Base-by-base conservation (phyloP, 305 asterid genomes). In the Solanum hybrid region DNA sequence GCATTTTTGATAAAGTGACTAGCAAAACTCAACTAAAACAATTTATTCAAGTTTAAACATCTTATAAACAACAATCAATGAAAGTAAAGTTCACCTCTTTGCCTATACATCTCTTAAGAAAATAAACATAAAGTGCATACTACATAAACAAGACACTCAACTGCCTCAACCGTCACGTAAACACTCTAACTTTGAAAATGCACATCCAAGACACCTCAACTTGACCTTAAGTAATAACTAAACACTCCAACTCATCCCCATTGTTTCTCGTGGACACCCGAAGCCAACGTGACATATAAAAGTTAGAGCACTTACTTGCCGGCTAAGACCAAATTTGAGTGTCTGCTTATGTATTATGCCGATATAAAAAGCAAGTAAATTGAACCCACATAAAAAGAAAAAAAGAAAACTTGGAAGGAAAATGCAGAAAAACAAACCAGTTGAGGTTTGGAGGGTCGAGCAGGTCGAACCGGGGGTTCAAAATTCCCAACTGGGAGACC, bases 401-500 rank as follows among this genome's bases (percentile, higher is more conserved):
- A 51, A 17, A 15, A 51, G 10, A 12, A 34, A 76, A 32, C 81
- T 15, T 76, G 26, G 31, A 78, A 85, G 76, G 34, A 9, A 86
- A 77, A 34, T 22, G 40, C 27, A 86, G 80, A 27, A 35, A 45
- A 31, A 81, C 93, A 91, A 86, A 93, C 99, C 96, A 97, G 80
- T 32, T 92, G 91, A 31, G 99, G 99, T 82, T 94, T 95, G 8
- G 89, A 35, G 29, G 99, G 99, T 88, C 98, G 97, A 90, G 99
- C 94, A 85, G 99, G 98, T 69, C 42, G 84, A 38, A 66, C 8
- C 69, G 99, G 98, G 19, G 99, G 92, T 29, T 93, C 89, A 45
- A 86, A 94, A 78, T 91, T 94, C 13, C 99, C 99, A 91, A 96
- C 84, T 11, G 98, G 98, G 22, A 97, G 90, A 85, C 92, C 94